These are phyloP conservation scores for Didymella pomorum DNA, from an alignment of 2,329 filamentous ascomycete species.

Conservation along the genomic window DNA sequence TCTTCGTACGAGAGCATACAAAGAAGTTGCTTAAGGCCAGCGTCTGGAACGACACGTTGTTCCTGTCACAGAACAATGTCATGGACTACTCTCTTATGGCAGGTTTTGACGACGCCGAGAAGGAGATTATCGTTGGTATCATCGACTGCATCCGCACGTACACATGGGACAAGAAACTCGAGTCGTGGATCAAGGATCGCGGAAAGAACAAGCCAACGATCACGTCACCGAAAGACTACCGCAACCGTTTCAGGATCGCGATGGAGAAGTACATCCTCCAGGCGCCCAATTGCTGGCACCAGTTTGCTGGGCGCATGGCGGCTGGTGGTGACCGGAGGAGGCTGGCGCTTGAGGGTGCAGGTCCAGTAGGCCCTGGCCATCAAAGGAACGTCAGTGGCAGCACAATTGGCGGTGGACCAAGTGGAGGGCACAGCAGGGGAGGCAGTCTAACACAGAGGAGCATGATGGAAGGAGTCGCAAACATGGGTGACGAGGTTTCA, in stretches of 20 bases:
- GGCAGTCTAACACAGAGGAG: conserved; percentile 9
- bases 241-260: conserved; percentile 91
- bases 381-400: conserved; percentile 30
- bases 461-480: conserved; percentile 1
- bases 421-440: conserved; percentile 16
- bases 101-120: conserved; percentile 87
- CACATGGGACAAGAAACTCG: conserved; percentile 99
- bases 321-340: conserved; percentile 30
- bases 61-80: conserved; percentile 91
- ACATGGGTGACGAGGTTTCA: conserved; percentile 14
- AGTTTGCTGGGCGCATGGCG: conserved; percentile 58
- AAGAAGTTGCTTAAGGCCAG: conserved; percentile 91
- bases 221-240: conserved; percentile 96
- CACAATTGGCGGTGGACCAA: conserved; percentile 6
- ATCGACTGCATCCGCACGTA: conserved; percentile 98
- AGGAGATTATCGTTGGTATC: conserved; percentile 95
- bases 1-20: conserved; percentile 94
- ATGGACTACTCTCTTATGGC: conserved; percentile 99
- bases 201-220: conserved; percentile 90
- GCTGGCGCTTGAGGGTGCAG: conserved; percentile 22
- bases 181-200: conserved; percentile 98
- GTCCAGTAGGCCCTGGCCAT: conserved; percentile 21
- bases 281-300: conserved; percentile 78
- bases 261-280: conserved; percentile 90
- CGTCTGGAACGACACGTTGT: conserved; percentile 97